Evolutionary conservation across 805 yeast genomes (phyloP).

Genomic region (Metschnikowia lochheadii): DNA sequence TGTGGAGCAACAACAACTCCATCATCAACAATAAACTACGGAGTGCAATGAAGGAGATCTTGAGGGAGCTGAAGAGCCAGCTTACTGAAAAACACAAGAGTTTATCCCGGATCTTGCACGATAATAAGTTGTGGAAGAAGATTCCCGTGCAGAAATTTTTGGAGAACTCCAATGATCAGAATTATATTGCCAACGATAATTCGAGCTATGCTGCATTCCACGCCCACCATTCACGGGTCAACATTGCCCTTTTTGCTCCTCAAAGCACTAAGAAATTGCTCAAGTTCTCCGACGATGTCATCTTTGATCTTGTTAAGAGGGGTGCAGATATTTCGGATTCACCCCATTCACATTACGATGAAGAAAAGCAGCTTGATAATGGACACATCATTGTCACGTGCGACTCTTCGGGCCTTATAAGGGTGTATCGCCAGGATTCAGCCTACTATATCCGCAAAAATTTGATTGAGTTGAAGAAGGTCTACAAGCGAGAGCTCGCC

Average conservation of each 20-base stretch:
- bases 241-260: slow-evolving; percentile 78
- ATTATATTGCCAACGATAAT: slow-evolving; percentile 44
- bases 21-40: slow-evolving; percentile 39
- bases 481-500: slow-evolving; percentile 2
- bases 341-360: slow-evolving; percentile 1
- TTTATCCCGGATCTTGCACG: slow-evolving; percentile 26
- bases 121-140: slow-evolving; percentile 26
- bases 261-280: slow-evolving; percentile 57
- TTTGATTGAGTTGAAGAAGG: slow-evolving; percentile 13
- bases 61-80: slow-evolving; percentile 32
- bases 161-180: slow-evolving; percentile 19
- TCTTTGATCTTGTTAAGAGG: slow-evolving; percentile 54
- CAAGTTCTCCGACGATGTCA: slow-evolving; percentile 72
- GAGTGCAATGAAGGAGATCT: slow-evolving; percentile 31
- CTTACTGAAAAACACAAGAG: slow-evolving; percentile 29
- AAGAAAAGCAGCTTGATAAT: background rate
- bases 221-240: slow-evolving; percentile 70
- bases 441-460: slow-evolving; percentile 42
- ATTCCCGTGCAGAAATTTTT: slow-evolving; percentile 23
- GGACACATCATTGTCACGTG: slow-evolving; percentile 67
- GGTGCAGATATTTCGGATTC: slow-evolving; percentile 13
- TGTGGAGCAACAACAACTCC: slow-evolving; percentile 59
- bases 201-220: slow-evolving; percentile 66
- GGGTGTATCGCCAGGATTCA: slow-evolving; percentile 78
- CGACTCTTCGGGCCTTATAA: slow-evolving; percentile 66